phyloP scores from a whole-genome alignment of 108 stramenopile species.

The Nitzschia sp. region DNA sequence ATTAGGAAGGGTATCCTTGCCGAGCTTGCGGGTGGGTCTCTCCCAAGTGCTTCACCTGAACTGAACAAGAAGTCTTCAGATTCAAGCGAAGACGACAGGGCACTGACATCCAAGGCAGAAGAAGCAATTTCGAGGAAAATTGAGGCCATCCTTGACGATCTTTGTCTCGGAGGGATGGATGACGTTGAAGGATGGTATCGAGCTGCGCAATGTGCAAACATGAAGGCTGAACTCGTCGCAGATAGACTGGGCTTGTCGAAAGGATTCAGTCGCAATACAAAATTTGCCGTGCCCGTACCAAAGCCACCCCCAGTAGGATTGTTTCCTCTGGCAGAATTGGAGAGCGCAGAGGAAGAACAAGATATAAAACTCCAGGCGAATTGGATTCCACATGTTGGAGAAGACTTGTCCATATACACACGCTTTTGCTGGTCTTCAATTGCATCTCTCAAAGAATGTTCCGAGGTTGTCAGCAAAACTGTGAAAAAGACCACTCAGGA shows the following conservation, averaged over 20 bases:
- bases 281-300: conserved; percentile 43
- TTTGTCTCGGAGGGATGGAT: conserved; percentile 57
- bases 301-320: conserved; percentile 2
- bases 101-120: conserved; percentile 55
- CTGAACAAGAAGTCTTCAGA: conserved; percentile 22
- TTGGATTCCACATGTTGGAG: conserved; percentile 57
- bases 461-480: conserved; percentile 29
- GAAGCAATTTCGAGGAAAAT: conserved; percentile 67
- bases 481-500: not conserved
- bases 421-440: conserved; percentile 65
- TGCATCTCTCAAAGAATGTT: conserved; percentile 58
- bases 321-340: conserved; percentile 42
- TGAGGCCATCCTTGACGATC: conserved; percentile 65
- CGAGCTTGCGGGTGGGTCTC: conserved; percentile 61
- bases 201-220: conserved; percentile 62
- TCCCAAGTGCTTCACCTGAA: conserved; percentile 39
- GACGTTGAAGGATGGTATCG: conserved; percentile 70
- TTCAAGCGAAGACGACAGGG: conserved; percentile 44
- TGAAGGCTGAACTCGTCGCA: conserved; percentile 75
- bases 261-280: conserved; percentile 36
- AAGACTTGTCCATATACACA: conserved; percentile 58
- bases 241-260: conserved; percentile 52
- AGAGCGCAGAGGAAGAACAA: conserved; percentile 49
- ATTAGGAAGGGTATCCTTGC: conserved; percentile 44
- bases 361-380: conserved; percentile 19